Evolutionary conservation across 164 flowering plant genomes (phyloP), one percentile per base, ranked within the genome.

Genomic region (Warburgia ugandensis): DNA sequence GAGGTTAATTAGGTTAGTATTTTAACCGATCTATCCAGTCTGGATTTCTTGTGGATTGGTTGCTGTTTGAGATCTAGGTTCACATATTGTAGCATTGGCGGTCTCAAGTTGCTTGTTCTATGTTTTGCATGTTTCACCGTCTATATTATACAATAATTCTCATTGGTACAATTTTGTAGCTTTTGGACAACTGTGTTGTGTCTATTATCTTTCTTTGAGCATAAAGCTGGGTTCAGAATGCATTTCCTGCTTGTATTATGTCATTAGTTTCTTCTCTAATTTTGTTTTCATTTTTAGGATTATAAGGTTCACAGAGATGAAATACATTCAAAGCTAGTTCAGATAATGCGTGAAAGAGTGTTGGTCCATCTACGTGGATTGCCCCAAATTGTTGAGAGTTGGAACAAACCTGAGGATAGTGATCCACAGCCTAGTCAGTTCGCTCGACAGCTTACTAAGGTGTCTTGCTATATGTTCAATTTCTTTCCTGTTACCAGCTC

Each of bases 291-390:
- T 21, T 43, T 47, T 40, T 59, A 94, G 99, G 99, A 89, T 59
- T 94, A 77, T 47, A 89, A 80, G 69, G 76, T 83, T 68, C 99
- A 94, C 52, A 72, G 82, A 28, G 97, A 94, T 71, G 99, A 89
- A 68, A 94, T 94, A 66, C 96, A 86, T 66, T 63, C 91, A 25
- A 94, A 94, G 68, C 73, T 94, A 67, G 94, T 94, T 58, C 97
- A 94, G 73, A 94, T 94, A 63, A 89, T 94, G 99, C 77, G 86
- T 57, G 99, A 94, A 70, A 77, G 99, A 60, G 70, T 94, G 61
- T 61, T 84, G 71, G 71, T 75, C 56, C 97, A 94, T 73, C 68
- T 92, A 6, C 86, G 95, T 38, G 72, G 81, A 10, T 62, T 94
- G 71, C 96, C 95, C 48, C 91, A 86, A 66, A 80, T 89, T 63